phyloP scores from a whole-genome alignment of 2,329 filamentous ascomycete genomes.

The Fusarium xylarioides region DNA sequence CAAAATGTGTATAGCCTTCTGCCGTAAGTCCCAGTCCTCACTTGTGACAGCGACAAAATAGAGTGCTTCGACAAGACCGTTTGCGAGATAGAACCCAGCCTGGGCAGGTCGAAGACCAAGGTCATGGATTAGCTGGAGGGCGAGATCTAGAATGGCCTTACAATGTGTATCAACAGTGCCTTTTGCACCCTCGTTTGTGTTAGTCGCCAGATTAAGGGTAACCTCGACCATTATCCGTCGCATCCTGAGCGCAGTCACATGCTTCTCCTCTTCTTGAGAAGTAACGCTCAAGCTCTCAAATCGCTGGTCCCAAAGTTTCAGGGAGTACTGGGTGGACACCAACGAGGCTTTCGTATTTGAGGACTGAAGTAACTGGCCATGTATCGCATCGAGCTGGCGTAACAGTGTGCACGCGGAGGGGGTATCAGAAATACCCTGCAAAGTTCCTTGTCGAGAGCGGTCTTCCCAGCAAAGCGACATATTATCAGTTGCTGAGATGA shows the following conservation, averaged over 20 bases:
- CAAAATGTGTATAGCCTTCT: rapidly evolving
- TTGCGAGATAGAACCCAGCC: rapidly evolving
- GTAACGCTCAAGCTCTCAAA: rapidly evolving
- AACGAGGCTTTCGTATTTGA: rapidly evolving
- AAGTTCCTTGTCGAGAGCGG: rapidly evolving
- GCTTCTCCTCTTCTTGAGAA: background rate
- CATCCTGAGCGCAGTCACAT: background rate
- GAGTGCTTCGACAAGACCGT: background rate
- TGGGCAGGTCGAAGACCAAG: background rate
- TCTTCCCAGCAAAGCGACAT: rapidly evolving
- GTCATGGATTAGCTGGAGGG: rapidly evolving
- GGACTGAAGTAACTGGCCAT: background rate
- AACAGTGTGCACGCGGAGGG: background rate
- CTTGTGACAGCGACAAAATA: background rate
- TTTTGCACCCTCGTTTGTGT: rapidly evolving
- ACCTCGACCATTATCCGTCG: background rate
- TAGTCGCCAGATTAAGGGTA: rapidly evolving
- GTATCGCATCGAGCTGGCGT: background rate
- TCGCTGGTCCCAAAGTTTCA: background rate
- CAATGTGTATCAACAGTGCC: background rate
- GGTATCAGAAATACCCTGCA: rapidly evolving
- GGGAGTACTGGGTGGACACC: rapidly evolving
- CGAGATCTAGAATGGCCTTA: rapidly evolving
- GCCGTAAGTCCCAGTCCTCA: background rate
- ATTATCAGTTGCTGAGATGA: background rate